Evolutionary conservation across 257 asterid species (phyloP), one percentile per base, ranked within the genome.

Genomic region (Oldenlandia corymbosa): DNA sequence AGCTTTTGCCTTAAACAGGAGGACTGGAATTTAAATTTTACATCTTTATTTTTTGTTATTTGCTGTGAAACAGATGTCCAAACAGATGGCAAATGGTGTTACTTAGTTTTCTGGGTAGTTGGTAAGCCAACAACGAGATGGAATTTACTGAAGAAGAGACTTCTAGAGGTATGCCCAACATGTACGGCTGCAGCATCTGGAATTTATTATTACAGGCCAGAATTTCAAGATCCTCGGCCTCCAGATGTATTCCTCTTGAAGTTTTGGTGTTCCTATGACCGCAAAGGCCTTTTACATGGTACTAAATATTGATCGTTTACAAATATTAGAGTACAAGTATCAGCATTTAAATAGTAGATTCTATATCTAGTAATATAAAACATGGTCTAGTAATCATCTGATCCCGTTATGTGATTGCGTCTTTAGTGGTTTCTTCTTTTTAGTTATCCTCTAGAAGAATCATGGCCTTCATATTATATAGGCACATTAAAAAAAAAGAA

Each of bases 1-100:
- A 20, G 7, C 7, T 34, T 21, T 50, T 20, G 1, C 5, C 2
- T 21, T 50, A 5, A 11, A 24, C 5, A 24, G 17, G 13, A 24
- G 12, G 32, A 8, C 45, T 26, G 41, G 37, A 30, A 18, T 21
- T 14, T 45, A 21, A 45, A 46, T 41, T 6, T 27, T 4, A 11
- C 10, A 18, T 28, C 27, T 49, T 45, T 28, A 10, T 16, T 26
- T 27, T 16, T 45, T n/a, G 30, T 41, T 21, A 13, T 60, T 71
- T 73, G 65, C 42, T 62, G 13, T 20, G 32, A 21, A 71, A 41
- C 80, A 88, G 96, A 88, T 67, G 62, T 85, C 71, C 81, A 87
- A 6, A 86, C 95, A 8, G 96, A 88, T 71, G 92, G 94, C 27
- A 86, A 76, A 74, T 88, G 96, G 96, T 88, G 96, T 72, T 88